Percentiles rank a stretch among this genome's conserved stretches.
Conservation (phyloP, 75 land plant species). For the Sequoia sempervirens region DNA sequence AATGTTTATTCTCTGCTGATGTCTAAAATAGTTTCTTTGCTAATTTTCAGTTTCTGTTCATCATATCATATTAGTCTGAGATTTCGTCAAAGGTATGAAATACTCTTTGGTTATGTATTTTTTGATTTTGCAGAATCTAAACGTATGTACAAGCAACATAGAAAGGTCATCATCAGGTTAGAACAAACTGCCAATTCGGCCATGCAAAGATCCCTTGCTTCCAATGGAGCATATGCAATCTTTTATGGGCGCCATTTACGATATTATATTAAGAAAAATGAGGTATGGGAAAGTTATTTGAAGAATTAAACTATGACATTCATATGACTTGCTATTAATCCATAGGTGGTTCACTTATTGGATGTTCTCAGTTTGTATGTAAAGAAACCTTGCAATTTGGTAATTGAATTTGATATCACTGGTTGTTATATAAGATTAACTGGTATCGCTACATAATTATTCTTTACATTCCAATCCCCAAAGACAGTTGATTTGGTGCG, state of each 20-base stretch:
- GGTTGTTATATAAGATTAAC: not conserved
- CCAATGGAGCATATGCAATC: constrained; percentile 81
- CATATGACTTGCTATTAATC: not conserved
- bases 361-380: not conserved
- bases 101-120: not conserved
- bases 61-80: not conserved
- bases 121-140: constrained; percentile 38
- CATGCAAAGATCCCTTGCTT: constrained; percentile 64
- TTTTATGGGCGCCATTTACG: constrained; percentile 70
- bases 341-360: not conserved
- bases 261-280: constrained; percentile 68
- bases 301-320: not conserved
- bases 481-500: not conserved
- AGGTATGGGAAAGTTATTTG: constrained; percentile 37
- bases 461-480: not conserved
- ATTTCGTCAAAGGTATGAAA: not conserved
- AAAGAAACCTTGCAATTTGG: not conserved
- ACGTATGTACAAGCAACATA: constrained; percentile 52
- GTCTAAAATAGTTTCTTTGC: not conserved
- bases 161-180: constrained; percentile 64
- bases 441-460: not conserved
- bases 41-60: not conserved
- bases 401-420: not conserved
- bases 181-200: constrained; percentile 71
- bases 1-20: not conserved